Conservation (phyloP, 352 stramenopile genomes). For the Globisporangium recalcitrans region DNA sequence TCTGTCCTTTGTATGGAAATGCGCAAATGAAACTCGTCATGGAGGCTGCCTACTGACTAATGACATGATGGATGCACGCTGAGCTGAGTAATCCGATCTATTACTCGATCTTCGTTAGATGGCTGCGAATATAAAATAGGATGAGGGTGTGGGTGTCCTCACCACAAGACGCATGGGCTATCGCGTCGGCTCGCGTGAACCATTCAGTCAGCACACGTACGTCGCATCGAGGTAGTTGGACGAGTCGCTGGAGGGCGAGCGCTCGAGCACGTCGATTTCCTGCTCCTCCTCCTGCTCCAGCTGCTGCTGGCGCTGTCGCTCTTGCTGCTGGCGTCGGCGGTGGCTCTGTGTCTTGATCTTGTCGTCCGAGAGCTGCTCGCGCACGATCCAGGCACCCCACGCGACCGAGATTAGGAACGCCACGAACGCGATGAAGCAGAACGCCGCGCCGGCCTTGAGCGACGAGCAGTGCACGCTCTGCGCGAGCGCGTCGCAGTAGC, state of each 20-base stretch:
- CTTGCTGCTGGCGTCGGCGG: not conserved
- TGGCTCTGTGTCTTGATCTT: not conserved
- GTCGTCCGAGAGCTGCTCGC: conserved; percentile 14
- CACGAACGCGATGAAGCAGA: conserved; percentile 64
- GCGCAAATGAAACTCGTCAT: not conserved
- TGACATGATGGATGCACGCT: not conserved
- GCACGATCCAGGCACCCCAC: conserved; percentile 47
- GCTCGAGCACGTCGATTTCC: conserved; percentile 16
- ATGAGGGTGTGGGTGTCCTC: not conserved
- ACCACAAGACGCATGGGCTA: not conserved
- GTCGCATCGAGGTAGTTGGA: conserved; percentile 17
- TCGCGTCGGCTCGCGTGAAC: not conserved
- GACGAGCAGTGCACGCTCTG: conserved; percentile 43
- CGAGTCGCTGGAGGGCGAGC: conserved; percentile 17
- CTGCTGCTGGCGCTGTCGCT: not conserved
- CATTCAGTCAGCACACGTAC: conserved; percentile 14
- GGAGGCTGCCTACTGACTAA: not conserved
- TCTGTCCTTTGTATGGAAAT: not conserved
- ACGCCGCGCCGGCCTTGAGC: conserved; percentile 36
- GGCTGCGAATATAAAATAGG: conserved; percentile 6
- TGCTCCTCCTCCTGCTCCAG: not conserved
- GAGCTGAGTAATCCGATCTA: not conserved
- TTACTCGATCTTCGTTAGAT: not conserved
- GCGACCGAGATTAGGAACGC: conserved; percentile 50
- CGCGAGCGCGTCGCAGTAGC: conserved; percentile 43